Percentiles rank a stretch among this genome's conserved stretches.
These are phyloP conservation scores for Plantago elongata DNA, from an alignment of 257 asterid genomes.

Conservation along the genomic window DNA sequence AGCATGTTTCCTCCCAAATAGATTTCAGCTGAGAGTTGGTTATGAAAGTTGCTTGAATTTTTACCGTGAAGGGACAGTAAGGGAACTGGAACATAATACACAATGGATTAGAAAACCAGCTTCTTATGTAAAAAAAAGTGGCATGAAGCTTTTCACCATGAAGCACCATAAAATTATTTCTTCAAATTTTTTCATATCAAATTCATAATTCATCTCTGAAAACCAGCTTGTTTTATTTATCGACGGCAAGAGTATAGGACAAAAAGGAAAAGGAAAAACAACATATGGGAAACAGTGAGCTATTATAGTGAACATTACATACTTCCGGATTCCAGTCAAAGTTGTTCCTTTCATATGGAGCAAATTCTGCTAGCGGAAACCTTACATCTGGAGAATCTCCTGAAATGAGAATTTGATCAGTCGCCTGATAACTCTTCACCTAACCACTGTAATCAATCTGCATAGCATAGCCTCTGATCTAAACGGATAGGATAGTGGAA, in stretches of 20 bases:
- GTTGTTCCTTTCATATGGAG: slow-evolving; percentile 60
- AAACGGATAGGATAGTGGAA: too few species aligned
- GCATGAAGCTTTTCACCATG: neutral
- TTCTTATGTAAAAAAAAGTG: too few species aligned
- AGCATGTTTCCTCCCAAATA: slow-evolving; percentile 4
- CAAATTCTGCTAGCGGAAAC: slow-evolving; percentile 86
- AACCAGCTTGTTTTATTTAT: slow-evolving; percentile 10
- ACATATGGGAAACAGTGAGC: too few species aligned
- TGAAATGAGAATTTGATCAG: slow-evolving; percentile 33
- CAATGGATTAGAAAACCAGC: too few species aligned
- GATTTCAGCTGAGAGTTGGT: slow-evolving; percentile 6
- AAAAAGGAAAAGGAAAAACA: slow-evolving; percentile 1
- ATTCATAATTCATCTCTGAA: slow-evolving; percentile 18
- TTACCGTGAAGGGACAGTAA: neutral
- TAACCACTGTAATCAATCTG: neutral
- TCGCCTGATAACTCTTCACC: slow-evolving; percentile 7
- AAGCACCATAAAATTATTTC: neutral
- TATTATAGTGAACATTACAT: slow-evolving; percentile 26
- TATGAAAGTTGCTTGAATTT: slow-evolving; percentile 6
- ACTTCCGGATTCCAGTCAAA: slow-evolving; percentile 94
- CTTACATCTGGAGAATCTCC: slow-evolving; percentile 91
- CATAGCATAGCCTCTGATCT: too few species aligned
- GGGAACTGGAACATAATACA: neutral
- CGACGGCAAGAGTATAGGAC: slow-evolving; percentile 6
- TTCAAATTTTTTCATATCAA: neutral